These are phyloP conservation scores for Cercospora sp. DNA, from an alignment of 2,329 filamentous ascomycete genomes.

Conservation along the genomic window DNA sequence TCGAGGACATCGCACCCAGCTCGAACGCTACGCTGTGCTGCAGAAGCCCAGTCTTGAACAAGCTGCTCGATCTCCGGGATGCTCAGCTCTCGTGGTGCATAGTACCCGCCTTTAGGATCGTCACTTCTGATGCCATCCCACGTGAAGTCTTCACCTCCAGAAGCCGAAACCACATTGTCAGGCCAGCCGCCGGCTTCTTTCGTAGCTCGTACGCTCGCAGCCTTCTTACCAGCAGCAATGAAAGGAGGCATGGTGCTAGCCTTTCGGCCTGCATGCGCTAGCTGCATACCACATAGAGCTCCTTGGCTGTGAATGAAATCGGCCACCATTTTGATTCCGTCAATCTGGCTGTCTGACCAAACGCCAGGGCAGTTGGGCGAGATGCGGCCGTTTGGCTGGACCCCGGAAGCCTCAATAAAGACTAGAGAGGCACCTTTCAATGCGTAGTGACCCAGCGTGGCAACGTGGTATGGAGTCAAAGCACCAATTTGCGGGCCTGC, in stretches of 20 bases:
- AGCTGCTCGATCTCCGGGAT: slow-evolving; percentile 65
- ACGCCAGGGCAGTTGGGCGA: slow-evolving; percentile 75
- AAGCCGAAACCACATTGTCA: slow-evolving; percentile 57
- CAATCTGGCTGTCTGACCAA: slow-evolving; percentile 81
- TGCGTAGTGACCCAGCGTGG: slow-evolving; percentile 77
- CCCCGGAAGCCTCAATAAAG: slow-evolving; percentile 76
- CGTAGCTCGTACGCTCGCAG: slow-evolving; percentile 54
- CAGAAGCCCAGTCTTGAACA: slow-evolving; percentile 63
- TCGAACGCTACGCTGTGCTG: slow-evolving; percentile 54
- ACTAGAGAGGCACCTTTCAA: slow-evolving; percentile 71
- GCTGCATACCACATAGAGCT: slow-evolving; percentile 74
- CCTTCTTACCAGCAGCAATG: slow-evolving; percentile 47
- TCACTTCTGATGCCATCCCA: slow-evolving; percentile 42
- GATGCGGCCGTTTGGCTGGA: slow-evolving; percentile 78
- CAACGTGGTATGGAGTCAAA: slow-evolving; percentile 76
- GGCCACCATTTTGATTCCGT: slow-evolving; percentile 66
- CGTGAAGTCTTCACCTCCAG: slow-evolving; percentile 44
- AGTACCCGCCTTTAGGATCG: slow-evolving; percentile 40
- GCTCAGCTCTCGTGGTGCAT: slow-evolving; percentile 55
- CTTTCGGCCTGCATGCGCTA: slow-evolving; percentile 74
- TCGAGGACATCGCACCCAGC: slow-evolving; percentile 78
- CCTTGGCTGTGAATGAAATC: slow-evolving; percentile 78
- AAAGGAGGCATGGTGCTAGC: slow-evolving; percentile 62
- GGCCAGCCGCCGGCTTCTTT: slow-evolving; percentile 54
- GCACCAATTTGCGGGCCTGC: slow-evolving; percentile 56